Conservation (phyloP, 2,329 filamentous ascomycete species). For the Clarireedia monteithiana region DNA sequence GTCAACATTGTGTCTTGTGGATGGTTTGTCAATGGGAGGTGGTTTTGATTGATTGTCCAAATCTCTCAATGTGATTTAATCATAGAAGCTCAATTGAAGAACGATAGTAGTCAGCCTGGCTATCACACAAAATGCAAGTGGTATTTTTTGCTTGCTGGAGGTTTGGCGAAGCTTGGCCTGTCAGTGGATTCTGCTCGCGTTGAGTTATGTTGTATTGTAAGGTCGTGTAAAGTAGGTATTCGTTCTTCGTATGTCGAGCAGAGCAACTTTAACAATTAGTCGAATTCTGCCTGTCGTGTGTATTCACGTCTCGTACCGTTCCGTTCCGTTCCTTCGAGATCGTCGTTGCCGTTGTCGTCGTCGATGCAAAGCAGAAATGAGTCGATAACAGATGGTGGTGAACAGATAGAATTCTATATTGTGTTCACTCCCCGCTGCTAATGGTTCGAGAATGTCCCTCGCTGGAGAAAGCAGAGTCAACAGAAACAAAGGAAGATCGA, state of each 20-base stretch:
- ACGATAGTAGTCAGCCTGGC: neutral
- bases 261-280: no score
- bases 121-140: neutral
- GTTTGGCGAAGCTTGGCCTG: no score
- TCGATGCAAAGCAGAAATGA: conserved; percentile 12
- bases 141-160: neutral
- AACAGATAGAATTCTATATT: neutral
- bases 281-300: neutral
- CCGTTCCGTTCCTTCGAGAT: neutral
- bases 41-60: neutral
- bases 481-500: conserved; percentile 6
- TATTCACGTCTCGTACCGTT: neutral
- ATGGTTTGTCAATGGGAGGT: neutral
- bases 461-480: neutral
- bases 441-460: neutral
- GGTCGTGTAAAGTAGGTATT: no score
- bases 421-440: neutral
- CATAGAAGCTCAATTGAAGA: neutral
- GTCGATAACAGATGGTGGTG: neutral
- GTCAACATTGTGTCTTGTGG: conserved; percentile 23
- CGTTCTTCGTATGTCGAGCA: no score
- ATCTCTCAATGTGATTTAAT: neutral
- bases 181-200: no score
- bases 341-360: neutral
- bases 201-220: no score